These are phyloP conservation scores for Mycosarcoma maydis DNA, from an alignment of 1,284 basidiomycete species.

Conservation along the genomic window DNA sequence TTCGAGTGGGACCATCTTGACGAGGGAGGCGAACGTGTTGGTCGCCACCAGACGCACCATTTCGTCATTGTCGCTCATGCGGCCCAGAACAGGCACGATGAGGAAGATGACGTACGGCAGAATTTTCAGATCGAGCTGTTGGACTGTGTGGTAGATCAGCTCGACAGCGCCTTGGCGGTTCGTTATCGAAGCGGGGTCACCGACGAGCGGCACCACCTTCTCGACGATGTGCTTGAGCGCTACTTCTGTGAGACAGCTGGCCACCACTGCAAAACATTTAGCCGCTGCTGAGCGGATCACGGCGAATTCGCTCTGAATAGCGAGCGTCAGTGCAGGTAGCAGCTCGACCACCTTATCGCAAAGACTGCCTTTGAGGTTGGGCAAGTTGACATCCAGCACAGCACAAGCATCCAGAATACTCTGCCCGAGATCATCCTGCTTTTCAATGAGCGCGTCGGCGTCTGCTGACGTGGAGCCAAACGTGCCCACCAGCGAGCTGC, in stretches of 20 bases:
- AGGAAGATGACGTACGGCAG: constrained; percentile 97
- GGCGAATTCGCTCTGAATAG: constrained; percentile 83
- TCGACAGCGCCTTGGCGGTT: constrained; percentile 92
- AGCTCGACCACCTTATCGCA: constrained; percentile 77
- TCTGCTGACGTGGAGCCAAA: constrained; percentile 73
- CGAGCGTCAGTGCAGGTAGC: constrained; percentile 79
- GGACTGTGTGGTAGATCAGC: constrained; percentile 84
- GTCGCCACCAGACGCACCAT: constrained; percentile 91
- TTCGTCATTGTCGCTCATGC: constrained; percentile 96
- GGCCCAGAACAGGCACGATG: constrained; percentile 92
- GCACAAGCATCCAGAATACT: constrained; percentile 92
- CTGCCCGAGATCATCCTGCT: constrained; percentile 73
- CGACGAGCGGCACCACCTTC: constrained; percentile 82
- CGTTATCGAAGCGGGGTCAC: constrained; percentile 79
- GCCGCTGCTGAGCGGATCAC: constrained; percentile 89
- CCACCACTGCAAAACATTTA: constrained; percentile 85
- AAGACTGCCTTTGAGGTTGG: constrained; percentile 78
- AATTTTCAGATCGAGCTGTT: constrained; percentile 89
- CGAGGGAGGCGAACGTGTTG: constrained; percentile 95
- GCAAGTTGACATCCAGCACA: constrained; percentile 82
- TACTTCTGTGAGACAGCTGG: constrained; percentile 82
- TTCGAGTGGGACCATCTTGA: constrained; percentile 99
- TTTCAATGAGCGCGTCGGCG: constrained; percentile 25
- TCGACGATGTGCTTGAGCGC: constrained; percentile 91
- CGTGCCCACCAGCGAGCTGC: constrained; percentile 77